Base-by-base conservation (phyloP, 768 basidiomycete species). In the Pulveroboletus sp. region DNA sequence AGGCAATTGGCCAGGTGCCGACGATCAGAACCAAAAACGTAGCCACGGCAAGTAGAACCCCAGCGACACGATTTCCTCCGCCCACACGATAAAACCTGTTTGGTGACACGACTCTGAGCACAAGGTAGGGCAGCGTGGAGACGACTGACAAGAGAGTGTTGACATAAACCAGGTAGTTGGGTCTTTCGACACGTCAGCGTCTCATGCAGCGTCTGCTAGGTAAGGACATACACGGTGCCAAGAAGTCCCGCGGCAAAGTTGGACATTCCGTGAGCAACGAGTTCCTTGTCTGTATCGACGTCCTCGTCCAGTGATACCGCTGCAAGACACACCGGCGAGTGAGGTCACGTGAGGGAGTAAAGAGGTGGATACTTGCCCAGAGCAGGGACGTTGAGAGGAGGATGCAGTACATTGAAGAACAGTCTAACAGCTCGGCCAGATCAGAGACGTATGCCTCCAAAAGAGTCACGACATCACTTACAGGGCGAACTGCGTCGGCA, bases 401-500 rank as follows among this genome's bases (percentile, higher is more conserved):
- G 85, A 62, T 93, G 89, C 39, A 93, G 63, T 46, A 92, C 77
- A 58, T 90, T 91, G 70, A 92, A 91, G 63, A 92, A 91, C 32
- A 92, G 53, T 50, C 86, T 88, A 49, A 28, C n/a, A 10, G 26
- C 24, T 41, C 11, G 63, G 61, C 15, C 66, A 65, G 45, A 69
- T 65, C 37, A 71, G 8, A 41, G 8, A 6, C 5, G 38, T 5
- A 1, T 21, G 17, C 5, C 7, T 11, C 17, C 1, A 33, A 31
- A 18, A 3, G 5, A 10, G 14, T 18, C 18, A 32, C 65, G 52
- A 39, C 56, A 47, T 65, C 58, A 71, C 89, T 62, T 53, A 86
- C 82, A 99, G 66, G 5, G 95, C 95, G 51, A 97, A 81, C 63
- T 98, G 95, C 1, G 94, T 98, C 4, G 95, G 94, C 61, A 99